Base-by-base conservation (phyloP, 192 early-diverging fungal genomes). In the Backusella parvicylindrica region DNA sequence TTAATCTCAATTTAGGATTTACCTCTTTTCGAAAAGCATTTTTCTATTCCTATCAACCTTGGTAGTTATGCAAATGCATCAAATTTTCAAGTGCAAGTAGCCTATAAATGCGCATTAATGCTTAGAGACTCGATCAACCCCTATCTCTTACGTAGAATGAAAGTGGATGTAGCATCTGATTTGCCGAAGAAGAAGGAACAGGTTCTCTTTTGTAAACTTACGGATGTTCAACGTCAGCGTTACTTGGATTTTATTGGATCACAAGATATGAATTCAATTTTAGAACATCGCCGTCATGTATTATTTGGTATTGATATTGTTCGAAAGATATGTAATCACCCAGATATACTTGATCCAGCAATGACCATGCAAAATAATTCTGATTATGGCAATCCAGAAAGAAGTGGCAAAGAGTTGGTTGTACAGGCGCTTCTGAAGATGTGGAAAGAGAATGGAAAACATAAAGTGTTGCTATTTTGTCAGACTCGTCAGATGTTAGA, bases 241-340 rank as follows among this genome's bases (percentile, higher is more conserved):
- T 99, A 99, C 68, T 74, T 89, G 30, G 72, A 80, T 5, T 98
- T 93, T 78, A 77, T 97, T 63, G 82, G 85, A 21, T 92, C 92
- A 37, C 80, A 84, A 3, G 95, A 95, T 12, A 91, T 95, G 81
- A 85, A 85, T 30, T 80, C 88, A 15, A 97, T 98, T 30, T 74
- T 98, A 76, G 80, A 86, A 11, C 95, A 96, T 0, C 90, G 90
- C 50, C 84, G 93, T 64, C 91, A 98, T 60, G 93, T 93, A 32
- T 82, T 98, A 32, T 93, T 83, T 80, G 97, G 96, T 13, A 96
- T 98, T 68, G 97, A 98, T 73, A 86, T 94, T 60, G 88, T 97
- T 11, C 86, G 97, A 64, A 98, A 99, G 85, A 97, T 98, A 31
- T 99, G 98, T 78, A 98, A 99, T 77, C 98, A 99, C 72, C 95